Evolutionary conservation across 2,329 filamentous ascomycete species (phyloP).

Genomic region (Diaporthe velutina): DNA sequence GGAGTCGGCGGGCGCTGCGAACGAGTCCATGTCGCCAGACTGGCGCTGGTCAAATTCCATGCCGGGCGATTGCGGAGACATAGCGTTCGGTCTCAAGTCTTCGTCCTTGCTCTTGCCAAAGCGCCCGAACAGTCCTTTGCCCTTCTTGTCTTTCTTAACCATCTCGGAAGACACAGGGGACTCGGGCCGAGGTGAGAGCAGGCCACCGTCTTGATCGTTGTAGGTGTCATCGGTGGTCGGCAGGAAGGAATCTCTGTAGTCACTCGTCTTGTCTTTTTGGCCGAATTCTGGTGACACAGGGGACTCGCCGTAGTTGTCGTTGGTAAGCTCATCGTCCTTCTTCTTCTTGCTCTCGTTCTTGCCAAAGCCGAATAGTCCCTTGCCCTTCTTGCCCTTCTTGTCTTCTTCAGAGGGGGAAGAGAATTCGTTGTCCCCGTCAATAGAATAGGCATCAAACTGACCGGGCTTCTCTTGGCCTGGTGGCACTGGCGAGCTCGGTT

Average conservation of each 20-base stretch:
- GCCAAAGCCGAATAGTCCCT: neutral
- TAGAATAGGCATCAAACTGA: neutral
- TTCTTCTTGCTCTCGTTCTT: neutral
- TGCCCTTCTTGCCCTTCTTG: constrained; percentile 23
- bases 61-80: neutral
- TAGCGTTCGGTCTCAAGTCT: neutral
- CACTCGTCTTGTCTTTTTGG: too few relatives aligned
- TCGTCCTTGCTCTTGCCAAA: neutral
- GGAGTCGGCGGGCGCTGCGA: neutral
- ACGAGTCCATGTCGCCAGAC: neutral
- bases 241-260: neutral
- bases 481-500: neutral
- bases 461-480: neutral
- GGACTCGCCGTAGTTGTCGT: neutral
- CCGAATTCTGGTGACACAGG: too few relatives aligned
- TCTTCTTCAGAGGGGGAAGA: neutral
- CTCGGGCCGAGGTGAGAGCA: neutral
- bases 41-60: neutral
- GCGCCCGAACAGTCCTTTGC: neutral
- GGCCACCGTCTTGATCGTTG: neutral
- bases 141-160: constrained; percentile 25
- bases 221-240: neutral
- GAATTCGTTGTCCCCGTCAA: neutral
- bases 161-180: neutral
- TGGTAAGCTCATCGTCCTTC: neutral